phyloP scores from a whole-genome alignment of 768 basidiomycete species.

The Pholiota molesta region DNA sequence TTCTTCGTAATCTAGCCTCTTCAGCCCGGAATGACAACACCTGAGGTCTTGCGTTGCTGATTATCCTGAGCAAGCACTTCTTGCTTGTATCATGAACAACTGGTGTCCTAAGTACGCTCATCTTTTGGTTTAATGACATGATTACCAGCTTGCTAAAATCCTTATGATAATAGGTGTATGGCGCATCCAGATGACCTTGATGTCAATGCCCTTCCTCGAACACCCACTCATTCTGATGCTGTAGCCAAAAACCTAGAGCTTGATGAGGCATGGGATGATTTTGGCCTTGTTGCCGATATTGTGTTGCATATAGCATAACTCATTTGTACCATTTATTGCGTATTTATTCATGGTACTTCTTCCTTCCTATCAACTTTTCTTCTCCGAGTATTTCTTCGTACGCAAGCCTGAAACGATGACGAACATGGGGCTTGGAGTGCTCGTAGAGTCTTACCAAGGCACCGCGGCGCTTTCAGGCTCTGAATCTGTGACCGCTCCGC shows the following conservation, averaged over 20 bases:
- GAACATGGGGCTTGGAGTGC: no score
- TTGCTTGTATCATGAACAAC: slow-evolving; percentile 11
- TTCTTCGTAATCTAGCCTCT: not conserved
- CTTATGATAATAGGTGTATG: not conserved
- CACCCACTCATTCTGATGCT: not conserved
- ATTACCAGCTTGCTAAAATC: not conserved
- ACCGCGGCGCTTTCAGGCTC: no score
- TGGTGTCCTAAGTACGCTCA: slow-evolving; percentile 2
- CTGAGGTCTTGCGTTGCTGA: slow-evolving; percentile 4
- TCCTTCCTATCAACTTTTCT: no score
- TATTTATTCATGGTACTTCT: no score
- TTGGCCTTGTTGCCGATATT: not conserved
- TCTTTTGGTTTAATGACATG: no score
- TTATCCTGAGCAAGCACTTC: slow-evolving; percentile 34
- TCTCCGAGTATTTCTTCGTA: no score
- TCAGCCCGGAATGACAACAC: slow-evolving; percentile 1
- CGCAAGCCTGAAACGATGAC: no score
- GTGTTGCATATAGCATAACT: no score
- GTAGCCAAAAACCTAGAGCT: slow-evolving; percentile 2
- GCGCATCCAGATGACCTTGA: not conserved
- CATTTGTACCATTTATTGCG: no score
- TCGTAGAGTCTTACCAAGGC: no score
- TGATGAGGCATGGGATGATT: slow-evolving; percentile 3
- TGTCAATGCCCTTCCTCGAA: not conserved
- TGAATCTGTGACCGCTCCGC: no score